Conservation (phyloP, 2,329 filamentous ascomycete genomes). For the Colletotrichum camelliae region DNA sequence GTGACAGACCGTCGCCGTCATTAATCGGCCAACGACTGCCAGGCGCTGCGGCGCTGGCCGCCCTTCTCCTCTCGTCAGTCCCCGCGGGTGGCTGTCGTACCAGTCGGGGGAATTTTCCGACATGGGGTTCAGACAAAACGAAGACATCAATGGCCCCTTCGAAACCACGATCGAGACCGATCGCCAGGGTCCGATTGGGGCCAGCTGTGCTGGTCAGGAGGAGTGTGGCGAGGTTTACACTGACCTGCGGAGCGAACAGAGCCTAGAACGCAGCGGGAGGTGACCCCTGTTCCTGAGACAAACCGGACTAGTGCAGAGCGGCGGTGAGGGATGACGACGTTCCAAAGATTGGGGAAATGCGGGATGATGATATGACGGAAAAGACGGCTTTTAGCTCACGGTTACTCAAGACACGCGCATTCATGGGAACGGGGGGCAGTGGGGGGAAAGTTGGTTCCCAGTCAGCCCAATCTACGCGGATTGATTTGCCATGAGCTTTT, state of each 20-base stretch:
- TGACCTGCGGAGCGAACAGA: background rate
- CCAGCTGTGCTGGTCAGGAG: background rate
- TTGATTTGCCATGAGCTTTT: background rate
- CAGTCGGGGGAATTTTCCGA: background rate
- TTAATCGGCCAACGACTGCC: slow-evolving; percentile 18
- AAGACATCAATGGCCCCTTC: background rate
- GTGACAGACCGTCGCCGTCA: slow-evolving; percentile 46
- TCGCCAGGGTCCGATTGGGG: slow-evolving; percentile 12
- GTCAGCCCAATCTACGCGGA: background rate
- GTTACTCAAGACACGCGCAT: background rate
- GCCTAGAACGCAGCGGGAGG: background rate
- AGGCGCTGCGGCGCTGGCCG: background rate
- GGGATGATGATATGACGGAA: slow-evolving; percentile 19
- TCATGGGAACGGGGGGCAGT: background rate
- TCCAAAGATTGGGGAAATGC: background rate
- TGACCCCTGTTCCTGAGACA: slow-evolving; percentile 10
- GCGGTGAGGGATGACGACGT: slow-evolving; percentile 6
- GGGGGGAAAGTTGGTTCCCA: background rate
- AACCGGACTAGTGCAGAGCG: slow-evolving; percentile 3
- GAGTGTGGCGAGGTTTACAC: background rate
- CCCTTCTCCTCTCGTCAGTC: background rate
- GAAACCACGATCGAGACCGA: background rate
- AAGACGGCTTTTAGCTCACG: background rate
- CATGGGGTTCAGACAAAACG: slow-evolving; percentile 2
- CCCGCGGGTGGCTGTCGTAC: background rate